Evolutionary conservation across 1,139 yeast species (phyloP), one percentile per base, ranked within the genome.

Genomic region (Schwanniomyces etchellsii): DNA sequence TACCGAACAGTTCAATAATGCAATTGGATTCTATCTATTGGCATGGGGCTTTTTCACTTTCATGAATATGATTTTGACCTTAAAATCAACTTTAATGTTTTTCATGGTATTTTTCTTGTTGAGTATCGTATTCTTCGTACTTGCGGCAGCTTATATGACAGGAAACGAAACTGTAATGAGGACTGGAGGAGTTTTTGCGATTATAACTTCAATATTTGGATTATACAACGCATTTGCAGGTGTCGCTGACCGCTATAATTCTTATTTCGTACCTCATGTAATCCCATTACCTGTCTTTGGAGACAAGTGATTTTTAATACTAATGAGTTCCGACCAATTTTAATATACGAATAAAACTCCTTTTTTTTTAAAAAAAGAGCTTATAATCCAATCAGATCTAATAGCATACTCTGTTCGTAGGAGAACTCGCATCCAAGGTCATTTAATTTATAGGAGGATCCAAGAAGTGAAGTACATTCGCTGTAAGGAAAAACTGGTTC

Each of bases 201-300:
- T 83, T 10, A 53, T 82, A 16, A 74, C 85, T 12, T 79, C 91
- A 1, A 66, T 77, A 39, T 52, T 74, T 34, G 88, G 88, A 3
- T 82, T 84, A 82, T 82, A 81, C 50, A 80, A 80, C 48, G 93
- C 91, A 3, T 80, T 70, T 43, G 86, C 88, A 5, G 93, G 91
- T 71, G 53, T 82, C 28, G 80, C 86, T 26, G 79, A 64, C 36
- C 57, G 53, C 48, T 77, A 70, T 50, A 83, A 78, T 57, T 61
- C 81, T 9, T 81, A 79, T 55, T 31, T 81, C 24, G 33, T 22
- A n/a, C 30, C 35, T 18, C 28, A 31, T 11, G 33, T 35, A 14
- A 31, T 40, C 16, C 38, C 32, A 16, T 24, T 38, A 11, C 43
- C 42, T 18, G 31, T 38, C 16, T 26, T 31, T 14, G 35, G 40